Evolutionary conservation across 164 flowering plant genomes (phyloP).

Genomic region (Cinnamomum micranthum): DNA sequence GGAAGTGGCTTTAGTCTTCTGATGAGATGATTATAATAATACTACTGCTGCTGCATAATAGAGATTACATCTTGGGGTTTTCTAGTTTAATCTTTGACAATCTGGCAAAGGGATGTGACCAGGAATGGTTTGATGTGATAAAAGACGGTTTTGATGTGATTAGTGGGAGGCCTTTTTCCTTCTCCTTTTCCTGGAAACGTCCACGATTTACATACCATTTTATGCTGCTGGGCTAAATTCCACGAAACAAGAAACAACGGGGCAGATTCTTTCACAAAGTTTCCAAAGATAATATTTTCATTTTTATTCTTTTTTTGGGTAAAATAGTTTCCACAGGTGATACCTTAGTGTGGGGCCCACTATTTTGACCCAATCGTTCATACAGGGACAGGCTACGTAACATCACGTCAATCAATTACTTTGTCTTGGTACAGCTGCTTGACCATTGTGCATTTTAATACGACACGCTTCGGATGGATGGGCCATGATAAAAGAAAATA

Average conservation of each 20-base stretch:
- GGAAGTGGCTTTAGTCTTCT: not conserved
- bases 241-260: not conserved
- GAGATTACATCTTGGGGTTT: not conserved
- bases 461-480: no score
- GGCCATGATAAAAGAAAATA: no score
- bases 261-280: not conserved
- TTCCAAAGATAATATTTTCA: no score
- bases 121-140: not conserved
- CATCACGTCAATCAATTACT: no score
- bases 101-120: not conserved
- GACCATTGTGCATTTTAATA: no score
- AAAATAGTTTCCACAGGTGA: no score
- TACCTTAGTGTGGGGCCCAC: no score
- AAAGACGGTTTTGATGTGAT: conserved; percentile 2
- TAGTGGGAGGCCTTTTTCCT: not conserved
- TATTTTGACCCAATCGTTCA: no score
- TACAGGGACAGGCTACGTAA: no score
- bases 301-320: no score
- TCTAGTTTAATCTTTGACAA: not conserved
- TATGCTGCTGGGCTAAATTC: not conserved
- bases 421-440: no score
- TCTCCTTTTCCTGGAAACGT: not conserved
- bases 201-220: not conserved
- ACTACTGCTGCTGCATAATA: not conserved
- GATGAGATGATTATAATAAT: not conserved